These are phyloP conservation scores for Ustilago xerochloae DNA, from an alignment of 1,284 basidiomycete genomes.

Conservation along the genomic window DNA sequence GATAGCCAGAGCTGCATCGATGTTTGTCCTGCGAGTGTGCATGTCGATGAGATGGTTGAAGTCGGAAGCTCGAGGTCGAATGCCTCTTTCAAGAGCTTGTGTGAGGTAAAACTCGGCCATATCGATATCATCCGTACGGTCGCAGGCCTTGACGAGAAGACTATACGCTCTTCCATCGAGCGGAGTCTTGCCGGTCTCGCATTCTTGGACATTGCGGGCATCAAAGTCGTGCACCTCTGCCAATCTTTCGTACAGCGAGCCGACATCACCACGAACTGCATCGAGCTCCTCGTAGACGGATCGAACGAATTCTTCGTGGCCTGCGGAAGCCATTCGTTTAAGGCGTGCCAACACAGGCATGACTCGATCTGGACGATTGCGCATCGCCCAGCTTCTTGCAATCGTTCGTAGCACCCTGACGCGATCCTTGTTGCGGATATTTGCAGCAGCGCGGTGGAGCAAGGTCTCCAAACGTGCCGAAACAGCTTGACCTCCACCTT, in stretches of 20 bases:
- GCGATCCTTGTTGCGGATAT: not conserved
- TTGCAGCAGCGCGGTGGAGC: slow-evolving; percentile 18
- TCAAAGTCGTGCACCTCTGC: slow-evolving; percentile 24
- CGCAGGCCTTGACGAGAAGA: slow-evolving; percentile 31
- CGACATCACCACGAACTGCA: slow-evolving; percentile 38
- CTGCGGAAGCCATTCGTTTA: not conserved
- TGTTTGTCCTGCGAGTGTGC: slow-evolving; percentile 36
- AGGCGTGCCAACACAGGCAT: slow-evolving; percentile 4
- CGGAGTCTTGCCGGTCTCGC: slow-evolving; percentile 7
- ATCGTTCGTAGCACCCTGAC: slow-evolving; percentile 8
- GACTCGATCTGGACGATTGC: slow-evolving; percentile 20
- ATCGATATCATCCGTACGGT: slow-evolving; percentile 31
- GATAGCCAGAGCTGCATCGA: slow-evolving; percentile 72
- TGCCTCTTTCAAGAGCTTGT: slow-evolving; percentile 21
- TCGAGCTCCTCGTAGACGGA: slow-evolving; percentile 8
- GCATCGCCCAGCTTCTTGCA: slow-evolving; percentile 26
- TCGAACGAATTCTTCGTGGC: slow-evolving; percentile 7
- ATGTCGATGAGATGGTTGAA: slow-evolving; percentile 44
- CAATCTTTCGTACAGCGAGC: slow-evolving; percentile 13
- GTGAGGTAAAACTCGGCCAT: slow-evolving; percentile 28
- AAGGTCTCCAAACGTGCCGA: slow-evolving; percentile 20
- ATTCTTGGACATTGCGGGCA: slow-evolving; percentile 4
- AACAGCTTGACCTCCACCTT: slow-evolving; percentile 5
- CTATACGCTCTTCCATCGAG: slow-evolving; percentile 16
- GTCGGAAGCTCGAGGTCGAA: slow-evolving; percentile 12